These are phyloP conservation scores for Pseudevernia furfuracea DNA, from an alignment of 495 filamentous ascomycete species.

Conservation along the genomic window DNA sequence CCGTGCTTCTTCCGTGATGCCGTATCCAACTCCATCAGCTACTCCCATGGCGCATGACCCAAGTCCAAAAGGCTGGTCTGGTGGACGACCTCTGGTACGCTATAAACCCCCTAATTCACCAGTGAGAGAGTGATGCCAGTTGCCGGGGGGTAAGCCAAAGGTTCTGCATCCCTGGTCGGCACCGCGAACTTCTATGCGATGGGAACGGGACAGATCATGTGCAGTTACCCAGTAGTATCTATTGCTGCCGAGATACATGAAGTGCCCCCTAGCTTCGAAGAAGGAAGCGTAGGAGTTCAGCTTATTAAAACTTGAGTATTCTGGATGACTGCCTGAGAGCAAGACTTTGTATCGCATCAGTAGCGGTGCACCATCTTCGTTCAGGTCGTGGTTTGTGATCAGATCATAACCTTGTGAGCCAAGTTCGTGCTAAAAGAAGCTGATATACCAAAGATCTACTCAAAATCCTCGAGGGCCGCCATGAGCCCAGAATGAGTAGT, in stretches of 20 bases:
- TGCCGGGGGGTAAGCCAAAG: not conserved
- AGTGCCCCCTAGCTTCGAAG: not conserved
- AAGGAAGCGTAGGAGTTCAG: slow-evolving; percentile 15
- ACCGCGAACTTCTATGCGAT: not conserved
- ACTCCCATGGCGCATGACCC: slow-evolving; percentile 29
- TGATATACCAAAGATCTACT: not conserved
- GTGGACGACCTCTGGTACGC: slow-evolving; percentile 28
- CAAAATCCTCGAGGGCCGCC: not conserved
- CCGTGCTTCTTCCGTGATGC: slow-evolving; percentile 13
- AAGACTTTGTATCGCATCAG: slow-evolving; percentile 23
- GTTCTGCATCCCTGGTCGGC: not conserved
- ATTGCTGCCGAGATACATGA: not conserved
- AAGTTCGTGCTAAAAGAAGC: slow-evolving; percentile 25
- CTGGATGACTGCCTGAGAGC: slow-evolving; percentile 24
- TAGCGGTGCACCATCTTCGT: slow-evolving; percentile 18
- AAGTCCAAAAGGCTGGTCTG: slow-evolving; percentile 29
- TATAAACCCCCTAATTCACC: not conserved
- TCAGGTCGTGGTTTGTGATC: slow-evolving; percentile 32
- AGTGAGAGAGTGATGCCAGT: not conserved
- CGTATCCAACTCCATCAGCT: slow-evolving; percentile 23
- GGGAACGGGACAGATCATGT: not conserved
- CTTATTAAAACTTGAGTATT: slow-evolving; percentile 24
- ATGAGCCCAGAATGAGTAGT: not conserved
- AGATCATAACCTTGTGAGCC: slow-evolving; percentile 25
- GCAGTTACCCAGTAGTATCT: not conserved